These are phyloP conservation scores for Chlorophyllum brunneum DNA, from an alignment of 768 basidiomycete genomes.

Conservation along the genomic window DNA sequence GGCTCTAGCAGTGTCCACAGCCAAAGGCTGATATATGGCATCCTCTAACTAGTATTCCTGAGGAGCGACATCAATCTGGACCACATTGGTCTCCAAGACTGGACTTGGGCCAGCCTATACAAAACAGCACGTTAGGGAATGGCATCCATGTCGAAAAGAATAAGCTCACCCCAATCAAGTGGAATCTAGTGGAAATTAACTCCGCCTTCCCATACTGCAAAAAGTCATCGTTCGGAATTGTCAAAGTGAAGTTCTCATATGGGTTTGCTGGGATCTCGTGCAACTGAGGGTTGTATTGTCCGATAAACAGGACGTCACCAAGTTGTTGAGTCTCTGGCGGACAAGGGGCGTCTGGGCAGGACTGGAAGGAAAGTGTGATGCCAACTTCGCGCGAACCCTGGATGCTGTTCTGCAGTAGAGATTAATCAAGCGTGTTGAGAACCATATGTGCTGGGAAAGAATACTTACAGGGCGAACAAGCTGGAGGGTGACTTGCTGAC, in stretches of 20 bases:
- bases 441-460: conserved; percentile 18
- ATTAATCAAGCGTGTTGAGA: background rate
- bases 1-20: too few species aligned
- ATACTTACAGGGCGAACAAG: conserved; percentile 44
- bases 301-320: conserved; percentile 31
- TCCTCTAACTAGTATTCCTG: too few species aligned
- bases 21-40: too few species aligned
- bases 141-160: conserved; percentile 17
- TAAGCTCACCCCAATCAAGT: conserved; percentile 28
- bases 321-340: conserved; percentile 21
- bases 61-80: too few species aligned
- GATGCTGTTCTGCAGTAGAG: conserved; percentile 16
- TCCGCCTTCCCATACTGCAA: background rate
- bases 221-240: background rate
- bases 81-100: too few species aligned
- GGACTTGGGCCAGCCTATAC: conserved; percentile 17
- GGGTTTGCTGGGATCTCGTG: conserved; percentile 16
- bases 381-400: conserved; percentile 24
- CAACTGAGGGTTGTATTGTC: conserved; percentile 25
- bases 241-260: conserved; percentile 27
- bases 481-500: conserved; percentile 37
- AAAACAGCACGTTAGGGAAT: too few species aligned
- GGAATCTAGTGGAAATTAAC: conserved; percentile 15
- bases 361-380: conserved; percentile 27
- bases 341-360: conserved; percentile 22